These are phyloP conservation scores for Cucurbita maxima DNA, from an alignment of 306 rosid species.

Conservation along the genomic window DNA sequence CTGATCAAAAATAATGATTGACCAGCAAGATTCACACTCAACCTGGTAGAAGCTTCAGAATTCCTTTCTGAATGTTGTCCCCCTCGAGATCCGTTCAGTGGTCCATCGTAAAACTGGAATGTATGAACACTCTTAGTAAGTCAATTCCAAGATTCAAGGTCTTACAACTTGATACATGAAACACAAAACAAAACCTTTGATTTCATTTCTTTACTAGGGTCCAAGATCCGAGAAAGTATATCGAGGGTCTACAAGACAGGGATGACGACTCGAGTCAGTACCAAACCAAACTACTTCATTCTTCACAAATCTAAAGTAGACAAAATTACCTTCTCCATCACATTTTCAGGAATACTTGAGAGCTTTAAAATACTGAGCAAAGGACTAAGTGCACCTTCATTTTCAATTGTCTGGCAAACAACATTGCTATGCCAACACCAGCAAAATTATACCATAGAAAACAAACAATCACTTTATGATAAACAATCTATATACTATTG, in stretches of 20 bases:
- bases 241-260: conserved; percentile 45
- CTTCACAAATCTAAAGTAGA: background rate
- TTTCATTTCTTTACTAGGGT: conserved; percentile 64
- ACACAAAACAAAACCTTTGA: conserved; percentile 44
- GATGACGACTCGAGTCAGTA: conserved; percentile 15
- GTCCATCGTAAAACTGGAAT: conserved; percentile 61
- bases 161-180: conserved; percentile 11
- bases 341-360: conserved; percentile 25
- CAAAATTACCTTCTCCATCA: conserved; percentile 47
- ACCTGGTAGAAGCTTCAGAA: conserved; percentile 13
- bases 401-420: conserved; percentile 57
- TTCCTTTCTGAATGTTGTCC: conserved; percentile 11
- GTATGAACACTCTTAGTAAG: conserved; percentile 29
- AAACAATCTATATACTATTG: too few relatives aligned
- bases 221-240: conserved; percentile 52
- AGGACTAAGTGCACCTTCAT: conserved; percentile 49
- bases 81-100: conserved; percentile 38
- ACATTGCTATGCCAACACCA: conserved; percentile 43
- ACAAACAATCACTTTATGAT: background rate
- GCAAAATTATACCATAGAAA: background rate
- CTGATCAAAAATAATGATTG: background rate
- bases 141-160: conserved; percentile 14
- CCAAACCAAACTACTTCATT: conserved; percentile 7
- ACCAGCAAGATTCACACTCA: conserved; percentile 12
- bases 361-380: conserved; percentile 36